Evolutionary conservation across 2,329 filamentous ascomycete genomes (phyloP).

Genomic region (Claviceps arundinis): DNA sequence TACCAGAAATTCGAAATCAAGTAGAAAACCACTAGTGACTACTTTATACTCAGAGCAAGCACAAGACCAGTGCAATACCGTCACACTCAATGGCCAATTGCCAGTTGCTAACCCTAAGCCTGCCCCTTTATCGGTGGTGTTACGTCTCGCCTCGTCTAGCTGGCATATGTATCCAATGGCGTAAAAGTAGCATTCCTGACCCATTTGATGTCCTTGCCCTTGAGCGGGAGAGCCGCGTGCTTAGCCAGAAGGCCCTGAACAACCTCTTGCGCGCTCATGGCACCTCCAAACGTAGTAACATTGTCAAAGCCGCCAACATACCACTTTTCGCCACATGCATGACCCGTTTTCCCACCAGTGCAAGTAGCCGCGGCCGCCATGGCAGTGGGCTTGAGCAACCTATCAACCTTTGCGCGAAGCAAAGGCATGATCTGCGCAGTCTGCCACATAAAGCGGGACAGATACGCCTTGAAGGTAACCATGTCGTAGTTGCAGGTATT

Average conservation of each 20-base stretch:
- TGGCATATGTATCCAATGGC: constrained; percentile 8
- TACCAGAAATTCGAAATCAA: no score
- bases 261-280: constrained; percentile 51
- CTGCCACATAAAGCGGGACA: constrained; percentile 50
- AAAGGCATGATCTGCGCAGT: constrained; percentile 43
- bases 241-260: constrained; percentile 44
- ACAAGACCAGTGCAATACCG: no score
- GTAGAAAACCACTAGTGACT: no score
- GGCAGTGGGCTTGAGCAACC: constrained; percentile 37
- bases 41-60: no score
- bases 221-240: constrained; percentile 30
- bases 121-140: no score
- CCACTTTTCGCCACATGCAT: constrained; percentile 50
- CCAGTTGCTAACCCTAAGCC: no score
- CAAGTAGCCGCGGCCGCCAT: constrained; percentile 43
- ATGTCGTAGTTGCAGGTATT: constrained; percentile 48
- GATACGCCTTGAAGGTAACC: constrained; percentile 55
- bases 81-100: no score
- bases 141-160: constrained; percentile 1
- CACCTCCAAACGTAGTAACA: constrained; percentile 42
- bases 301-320: constrained; percentile 44
- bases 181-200: constrained; percentile 8
- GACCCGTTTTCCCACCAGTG: constrained; percentile 36
- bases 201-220: constrained; percentile 31
- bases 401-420: constrained; percentile 32